Base-by-base conservation (phyloP, 768 basidiomycete genomes). In the Glaciozyma antarctica region DNA sequence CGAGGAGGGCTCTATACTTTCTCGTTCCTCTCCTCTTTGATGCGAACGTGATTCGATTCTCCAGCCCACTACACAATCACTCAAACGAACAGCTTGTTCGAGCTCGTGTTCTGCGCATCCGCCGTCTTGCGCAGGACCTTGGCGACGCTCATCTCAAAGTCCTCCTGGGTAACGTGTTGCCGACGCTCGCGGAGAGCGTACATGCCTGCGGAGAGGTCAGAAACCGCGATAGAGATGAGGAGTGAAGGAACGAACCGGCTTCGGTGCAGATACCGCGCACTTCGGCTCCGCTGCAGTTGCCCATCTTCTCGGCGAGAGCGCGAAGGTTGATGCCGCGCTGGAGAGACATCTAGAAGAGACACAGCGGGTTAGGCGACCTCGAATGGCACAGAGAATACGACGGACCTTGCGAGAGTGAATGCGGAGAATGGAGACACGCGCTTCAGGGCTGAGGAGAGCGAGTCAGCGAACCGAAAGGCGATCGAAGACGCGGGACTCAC, bases 251-350 rank as follows among this genome's bases (percentile, higher is more conserved):
- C 85, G 65, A 63, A 85, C 89, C 89, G n/a, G 91, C 92, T 80
- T 94, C 91, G 0, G 93, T 94, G 76, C 91, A 94, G 71, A 95
- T 95, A 78, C 92, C 94, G 21, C 94, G 83, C 21, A 97, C 94
- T 76, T 99, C 94, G 2, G 94, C 94, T 71, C 94, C 94, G 2
- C 90, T 94, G 75, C 94, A 97, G 75, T 95, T 90, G 0, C 94
- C 94, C 94, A 98, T 99, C 82, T 99, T 98, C 77, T 98, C 94
- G 0, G 94, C 94, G 3, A 99, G 81, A 3, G 87, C 86, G 21
- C 90, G 87, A n/a, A 97, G 82, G 78, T 99, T 92, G 77, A 99
- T 99, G 2, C 93, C 93, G 64, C 94, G 84, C 78, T 98, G 94
- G 38, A 98, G 80, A 1, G 91, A 97, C 94, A 98, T 99, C 88